Evolutionary conservation across 805 yeast species (phyloP).

Genomic region (Hanseniaspora clermontiae): DNA sequence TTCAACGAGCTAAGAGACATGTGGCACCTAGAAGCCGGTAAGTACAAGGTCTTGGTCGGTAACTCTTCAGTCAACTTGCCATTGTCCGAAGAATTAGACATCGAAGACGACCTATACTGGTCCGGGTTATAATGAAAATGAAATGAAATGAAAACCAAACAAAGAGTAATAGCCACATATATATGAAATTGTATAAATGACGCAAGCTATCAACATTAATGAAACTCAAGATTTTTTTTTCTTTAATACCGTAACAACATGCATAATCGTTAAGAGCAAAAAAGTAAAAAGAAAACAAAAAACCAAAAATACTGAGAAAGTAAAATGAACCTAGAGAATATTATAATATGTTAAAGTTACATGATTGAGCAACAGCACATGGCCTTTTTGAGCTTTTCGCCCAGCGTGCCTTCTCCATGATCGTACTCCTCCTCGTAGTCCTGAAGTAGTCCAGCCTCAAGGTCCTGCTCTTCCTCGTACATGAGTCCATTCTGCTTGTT

Average conservation of each 20-base stretch:
- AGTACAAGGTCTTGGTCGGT: slow-evolving; percentile 39
- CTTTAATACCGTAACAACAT: no score
- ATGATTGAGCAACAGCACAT: not conserved
- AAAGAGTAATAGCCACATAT: no score
- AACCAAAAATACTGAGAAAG: not conserved
- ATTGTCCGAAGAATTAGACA: slow-evolving; percentile 18
- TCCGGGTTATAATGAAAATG: slow-evolving; percentile 12
- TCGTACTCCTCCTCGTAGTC: slow-evolving; percentile 3
- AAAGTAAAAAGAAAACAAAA: no score
- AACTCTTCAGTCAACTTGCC: slow-evolving; percentile 25
- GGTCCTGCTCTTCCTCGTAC: slow-evolving; percentile 9
- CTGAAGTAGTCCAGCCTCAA: not conserved
- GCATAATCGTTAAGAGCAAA: no score
- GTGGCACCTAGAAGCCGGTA: slow-evolving; percentile 45
- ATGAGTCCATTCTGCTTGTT: not conserved
- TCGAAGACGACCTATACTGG: slow-evolving; percentile 21
- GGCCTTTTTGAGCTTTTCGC: not conserved
- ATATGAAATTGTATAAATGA: no score
- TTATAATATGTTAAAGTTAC: not conserved
- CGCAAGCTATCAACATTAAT: no score
- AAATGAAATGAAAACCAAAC: no score
- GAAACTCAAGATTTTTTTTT: no score
- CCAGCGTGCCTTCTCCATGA: not conserved
- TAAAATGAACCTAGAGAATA: not conserved
- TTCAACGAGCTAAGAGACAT: slow-evolving; percentile 37